A percentile compares a stretch with the other conserved stretches of the same genome.
These are phyloP conservation scores for Westerdykella aurantiaca DNA, from an alignment of 2,329 filamentous ascomycete species.

Conservation along the genomic window DNA sequence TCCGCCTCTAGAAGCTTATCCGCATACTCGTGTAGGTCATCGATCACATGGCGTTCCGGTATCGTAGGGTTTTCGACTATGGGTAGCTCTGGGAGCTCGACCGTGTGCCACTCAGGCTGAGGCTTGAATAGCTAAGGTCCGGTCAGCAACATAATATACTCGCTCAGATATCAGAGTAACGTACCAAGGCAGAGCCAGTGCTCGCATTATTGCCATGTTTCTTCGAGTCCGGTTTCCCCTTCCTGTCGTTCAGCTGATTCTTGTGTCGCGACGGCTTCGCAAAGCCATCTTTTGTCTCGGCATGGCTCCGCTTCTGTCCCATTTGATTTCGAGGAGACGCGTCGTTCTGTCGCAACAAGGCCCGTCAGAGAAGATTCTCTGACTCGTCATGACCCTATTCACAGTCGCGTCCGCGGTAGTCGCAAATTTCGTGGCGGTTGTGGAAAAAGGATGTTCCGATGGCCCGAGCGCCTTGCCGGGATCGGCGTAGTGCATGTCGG, in stretches of 20 bases:
- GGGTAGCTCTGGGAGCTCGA: slow-evolving; percentile 51
- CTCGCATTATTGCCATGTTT: slow-evolving; percentile 29
- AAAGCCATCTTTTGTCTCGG: slow-evolving; percentile 38
- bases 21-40: slow-evolving; percentile 64
- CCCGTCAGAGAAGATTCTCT: slow-evolving; percentile 36
- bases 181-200: slow-evolving; percentile 29
- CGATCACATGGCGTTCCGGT: slow-evolving; percentile 49
- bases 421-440: slow-evolving; percentile 18
- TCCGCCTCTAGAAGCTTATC: slow-evolving; percentile 71
- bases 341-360: slow-evolving; percentile 22
- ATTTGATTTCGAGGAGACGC: slow-evolving; percentile 30
- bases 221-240: slow-evolving; percentile 22
- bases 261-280: slow-evolving; percentile 32
- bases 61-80: slow-evolving; percentile 42
- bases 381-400: slow-evolving; percentile 32
- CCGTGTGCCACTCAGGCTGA: slow-evolving; percentile 63
- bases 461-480: slow-evolving; percentile 11
- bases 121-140: slow-evolving; percentile 51
- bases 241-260: slow-evolving; percentile 19
- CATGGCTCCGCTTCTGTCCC: slow-evolving; percentile 40
- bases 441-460: slow-evolving; percentile 19
- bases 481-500: slow-evolving; percentile 12
- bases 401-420: slow-evolving; percentile 10
- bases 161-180: slow-evolving; percentile 3
- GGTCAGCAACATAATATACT: slow-evolving; percentile 14